A percentile compares a stretch with the other conserved stretches of the same genome.
Evolutionary conservation across 2,329 filamentous ascomycete species (phyloP).

Genomic region (Fusarium armeniacum): DNA sequence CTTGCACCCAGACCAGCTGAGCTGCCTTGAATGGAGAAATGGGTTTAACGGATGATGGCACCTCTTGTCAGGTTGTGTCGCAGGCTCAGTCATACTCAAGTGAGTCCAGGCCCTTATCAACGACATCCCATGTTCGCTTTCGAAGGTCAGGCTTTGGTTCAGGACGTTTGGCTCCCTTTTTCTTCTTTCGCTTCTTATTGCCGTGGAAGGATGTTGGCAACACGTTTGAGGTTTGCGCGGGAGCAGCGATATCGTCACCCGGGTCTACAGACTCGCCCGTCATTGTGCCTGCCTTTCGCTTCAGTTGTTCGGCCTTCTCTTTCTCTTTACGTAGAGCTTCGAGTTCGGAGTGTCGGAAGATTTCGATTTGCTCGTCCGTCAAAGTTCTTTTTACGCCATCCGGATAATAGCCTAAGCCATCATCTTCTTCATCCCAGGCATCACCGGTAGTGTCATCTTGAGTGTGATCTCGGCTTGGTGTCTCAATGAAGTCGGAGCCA

Average conservation of each 20-base stretch:
- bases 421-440: constrained; percentile 69
- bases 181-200: constrained; percentile 53
- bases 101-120: constrained; percentile 71
- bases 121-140: constrained; percentile 77
- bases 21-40: neutral
- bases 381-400: constrained; percentile 91
- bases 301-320: constrained; percentile 56
- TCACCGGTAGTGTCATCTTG: constrained; percentile 52
- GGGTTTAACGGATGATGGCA: neutral
- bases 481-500: constrained; percentile 60
- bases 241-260: constrained; percentile 20
- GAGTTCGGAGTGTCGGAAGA: constrained; percentile 91
- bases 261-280: constrained; percentile 37
- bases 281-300: constrained; percentile 13
- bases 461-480: constrained; percentile 46
- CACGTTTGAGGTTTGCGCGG: constrained; percentile 22
- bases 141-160: constrained; percentile 72
- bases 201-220: constrained; percentile 31
- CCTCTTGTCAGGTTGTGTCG: neutral
- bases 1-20: no score
- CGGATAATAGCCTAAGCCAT: constrained; percentile 83
- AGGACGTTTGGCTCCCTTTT: constrained; percentile 57
- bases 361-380: constrained; percentile 90
- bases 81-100: constrained; percentile 68
- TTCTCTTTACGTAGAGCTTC: constrained; percentile 76